These are phyloP conservation scores for Talaromyces nanjingensis DNA, from an alignment of 495 filamentous ascomycete species.

Conservation along the genomic window DNA sequence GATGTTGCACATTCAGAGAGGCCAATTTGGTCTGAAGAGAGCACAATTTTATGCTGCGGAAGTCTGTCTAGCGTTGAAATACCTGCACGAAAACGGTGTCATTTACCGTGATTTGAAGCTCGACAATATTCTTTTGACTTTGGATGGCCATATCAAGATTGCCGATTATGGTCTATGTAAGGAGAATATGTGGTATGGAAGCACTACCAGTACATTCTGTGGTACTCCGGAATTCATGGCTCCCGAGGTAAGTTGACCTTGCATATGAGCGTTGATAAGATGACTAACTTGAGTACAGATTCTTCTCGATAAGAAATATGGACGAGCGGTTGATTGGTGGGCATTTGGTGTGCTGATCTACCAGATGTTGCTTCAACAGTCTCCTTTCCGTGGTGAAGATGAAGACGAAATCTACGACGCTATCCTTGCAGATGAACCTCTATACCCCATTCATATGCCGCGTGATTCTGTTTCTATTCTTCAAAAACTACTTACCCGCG, in stretches of 20 bases:
- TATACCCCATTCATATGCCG: conserved; percentile 99
- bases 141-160: conserved; percentile 98
- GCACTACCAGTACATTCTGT: conserved; percentile 96
- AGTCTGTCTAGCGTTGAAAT: conserved; percentile 94
- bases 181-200: conserved; percentile 99
- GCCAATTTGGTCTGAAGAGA: conserved; percentile 89
- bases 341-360: conserved; percentile 99
- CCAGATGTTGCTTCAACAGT: conserved; percentile 99
- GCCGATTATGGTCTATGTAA: conserved; percentile 98
- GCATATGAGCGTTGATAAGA: conserved; percentile 9
- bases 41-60: conserved; percentile 99
- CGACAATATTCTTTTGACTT: conserved; percentile 92
- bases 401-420: conserved; percentile 99
- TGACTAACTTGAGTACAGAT: conserved; percentile 51
- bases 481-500: conserved; percentile 93
- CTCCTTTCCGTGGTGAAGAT: conserved; percentile 97
- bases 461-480: conserved; percentile 95
- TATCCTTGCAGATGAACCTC: conserved; percentile 93
- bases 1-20: conserved; percentile 98
- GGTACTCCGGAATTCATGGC: conserved; percentile 99
- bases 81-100: conserved; percentile 99
- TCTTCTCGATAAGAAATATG: conserved; percentile 96
- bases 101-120: conserved; percentile 99
- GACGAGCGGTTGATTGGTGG: conserved; percentile 99
- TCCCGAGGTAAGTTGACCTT: conserved; percentile 64